Evolutionary conservation across 768 basidiomycete species (phyloP), one percentile per base, ranked within the genome.

Genomic region (Grammothele lineata): DNA sequence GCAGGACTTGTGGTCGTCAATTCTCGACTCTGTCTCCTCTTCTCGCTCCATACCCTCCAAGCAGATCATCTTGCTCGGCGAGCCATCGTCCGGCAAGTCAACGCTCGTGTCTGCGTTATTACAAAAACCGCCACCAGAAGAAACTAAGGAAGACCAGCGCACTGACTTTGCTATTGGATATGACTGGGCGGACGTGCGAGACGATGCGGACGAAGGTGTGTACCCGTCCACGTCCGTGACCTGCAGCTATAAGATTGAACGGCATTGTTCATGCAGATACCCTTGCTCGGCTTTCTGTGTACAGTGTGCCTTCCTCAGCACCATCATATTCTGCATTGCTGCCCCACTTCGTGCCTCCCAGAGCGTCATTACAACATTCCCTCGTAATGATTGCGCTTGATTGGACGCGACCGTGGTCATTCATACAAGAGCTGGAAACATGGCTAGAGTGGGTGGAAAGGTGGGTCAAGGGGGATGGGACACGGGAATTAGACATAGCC

Each of bases 401-500:
- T 64, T 99, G 96, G 95, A 95, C 92, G 56, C 79, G 79, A 54
- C 95, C 95, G 1, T 94, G 91, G 82, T 79, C 83, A 1, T 98
- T 98, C 63, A 70, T 96, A 2, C 80, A 86, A 12, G 87, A 97
- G 58, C 68, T 99, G 9, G 72, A 87, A 51, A 76, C 70, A 37
- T 98, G 95, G 95, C 68, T 98, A 38, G 66, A 63, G 37, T 93
- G 92, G 89, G 74, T 96, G 5, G 90, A 95, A 59, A 66, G 67
- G 21, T 92, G 91, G 90, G 76, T 79, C 0, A 78, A 80, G 45
- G 81, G 81, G 2, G 87, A 90, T 51, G 71, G 69, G 0, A 74
- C 83, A 7, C 71, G 87, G 39, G 90, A 92, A 54, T 66, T 87
- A 10, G 78, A 87, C 47, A 82, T 92, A 48, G 71, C 73, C 35